phyloP scores from a whole-genome alignment of 2,329 filamentous ascomycete genomes.

The Paracoccidioides brasiliensis region DNA sequence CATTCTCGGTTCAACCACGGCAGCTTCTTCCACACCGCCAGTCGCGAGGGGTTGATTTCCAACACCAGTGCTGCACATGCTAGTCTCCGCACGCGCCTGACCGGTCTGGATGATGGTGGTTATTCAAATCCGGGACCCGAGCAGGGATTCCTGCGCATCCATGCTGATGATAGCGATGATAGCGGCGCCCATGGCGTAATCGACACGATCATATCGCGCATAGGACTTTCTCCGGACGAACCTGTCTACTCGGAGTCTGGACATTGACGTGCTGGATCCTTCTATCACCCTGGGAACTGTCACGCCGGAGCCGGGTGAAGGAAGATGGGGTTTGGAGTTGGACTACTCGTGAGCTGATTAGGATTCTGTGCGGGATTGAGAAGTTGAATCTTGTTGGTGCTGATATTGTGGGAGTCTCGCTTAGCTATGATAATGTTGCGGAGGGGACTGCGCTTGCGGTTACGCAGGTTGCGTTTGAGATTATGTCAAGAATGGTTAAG shows the following conservation, averaged over 20 bases:
- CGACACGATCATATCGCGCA: conserved; percentile 53
- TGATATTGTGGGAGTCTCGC: conserved; percentile 79
- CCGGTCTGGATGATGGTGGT: conserved; percentile 50
- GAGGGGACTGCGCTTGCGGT: conserved; percentile 74
- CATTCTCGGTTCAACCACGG: conserved; percentile 76
- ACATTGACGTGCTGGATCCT: conserved; percentile 72
- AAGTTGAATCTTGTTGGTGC: conserved; percentile 71
- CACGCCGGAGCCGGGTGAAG: conserved; percentile 80
- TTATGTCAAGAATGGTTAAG: conserved; percentile 53
- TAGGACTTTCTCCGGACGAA: conserved; percentile 51
- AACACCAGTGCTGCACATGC: conserved; percentile 69
- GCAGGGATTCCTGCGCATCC: conserved; percentile 69
- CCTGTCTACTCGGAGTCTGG: conserved; percentile 69
- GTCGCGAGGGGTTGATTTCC: conserved; percentile 63
- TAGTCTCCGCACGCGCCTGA: conserved; percentile 65
- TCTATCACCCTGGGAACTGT: conserved; percentile 61
- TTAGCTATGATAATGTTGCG: conserved; percentile 66
- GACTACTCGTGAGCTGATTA: conserved; percentile 78
- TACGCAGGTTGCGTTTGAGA: conserved; percentile 73
- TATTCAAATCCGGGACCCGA: conserved; percentile 56
- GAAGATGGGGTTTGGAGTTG: too few species aligned
- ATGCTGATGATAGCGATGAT: conserved; percentile 79
- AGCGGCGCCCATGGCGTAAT: conserved; percentile 60
- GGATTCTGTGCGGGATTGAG: conserved; percentile 71
- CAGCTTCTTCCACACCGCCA: conserved; percentile 82